Base-by-base conservation (phyloP, 805 yeast genomes). In the Starmera amethionina region DNA sequence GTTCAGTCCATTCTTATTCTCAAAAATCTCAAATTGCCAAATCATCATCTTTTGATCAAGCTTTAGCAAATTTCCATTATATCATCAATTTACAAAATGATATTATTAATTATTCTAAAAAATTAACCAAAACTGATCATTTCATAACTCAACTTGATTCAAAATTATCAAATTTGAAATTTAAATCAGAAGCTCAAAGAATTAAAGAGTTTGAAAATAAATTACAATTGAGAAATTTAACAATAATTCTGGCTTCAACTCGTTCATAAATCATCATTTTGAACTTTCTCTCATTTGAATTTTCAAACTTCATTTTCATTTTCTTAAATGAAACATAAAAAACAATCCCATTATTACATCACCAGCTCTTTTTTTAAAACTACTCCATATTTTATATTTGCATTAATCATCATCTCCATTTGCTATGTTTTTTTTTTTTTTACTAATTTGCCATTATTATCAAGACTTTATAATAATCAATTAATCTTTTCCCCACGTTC, bases 51-150 rank as follows among this genome's bases (percentile, higher is more conserved):
- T n/a, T 29, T 32, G 33, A 33, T 27, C 40, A 44, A 32, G 34
- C 51, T 37, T 36, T 51, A n/a, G 42, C 30, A 22, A 51, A 46
- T 31, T 46, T 38, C 38, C 69, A 68, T 43, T 73, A 70, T 47
- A 68, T 77, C 29, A 45, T 44, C 14, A 30, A 29, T 14, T 25
- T 41, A 15, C 41, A 34, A 8, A 28, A 32, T 15, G 38, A 33
- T 33, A 10, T 32, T 13, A 7, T 32, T 18, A 33, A 38, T 11
- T 38, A n/a, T 30, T 13, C 32, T 12, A 37, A 32, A n/a, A 10
- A 16, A 8, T 16, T 33, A 15, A 5, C 14, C 12, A 22, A 28
- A 14, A 14, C 10, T 25, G 12, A 34, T 5, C 29, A 15, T 35
- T 28, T 35, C 9, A 4, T 14, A 19, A 27, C 31, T 14, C 22